Conservation (phyloP, 371 early-diverging fungal species). For the Dinochytrium kinnereticum region DNA sequence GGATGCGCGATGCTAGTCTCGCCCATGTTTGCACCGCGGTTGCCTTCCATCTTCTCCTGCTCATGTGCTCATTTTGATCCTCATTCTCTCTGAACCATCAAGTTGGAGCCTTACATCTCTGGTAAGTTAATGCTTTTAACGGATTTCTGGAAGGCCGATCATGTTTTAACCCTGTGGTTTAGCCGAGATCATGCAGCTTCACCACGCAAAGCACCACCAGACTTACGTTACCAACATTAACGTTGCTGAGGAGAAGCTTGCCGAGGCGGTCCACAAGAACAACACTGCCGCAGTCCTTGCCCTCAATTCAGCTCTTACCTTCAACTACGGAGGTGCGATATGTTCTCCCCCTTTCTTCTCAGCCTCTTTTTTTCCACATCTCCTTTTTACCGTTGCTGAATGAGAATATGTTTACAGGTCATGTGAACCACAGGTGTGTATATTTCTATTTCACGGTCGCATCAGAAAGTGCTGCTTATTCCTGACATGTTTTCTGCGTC, state of each 20-base stretch:
- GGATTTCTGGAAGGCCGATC: neutral
- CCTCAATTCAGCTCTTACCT: conserved; percentile 82
- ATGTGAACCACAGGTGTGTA: conserved; percentile 87
- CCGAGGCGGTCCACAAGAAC: conserved; percentile 67
- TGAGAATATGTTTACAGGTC: conserved; percentile 68
- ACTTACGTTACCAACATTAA: conserved; percentile 73
- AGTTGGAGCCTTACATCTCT: conserved; percentile 91
- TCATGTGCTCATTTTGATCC: no score
- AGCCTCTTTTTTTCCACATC: no score
- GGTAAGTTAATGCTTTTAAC: conserved; percentile 24
- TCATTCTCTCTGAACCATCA: neutral
- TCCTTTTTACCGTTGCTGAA: no score
- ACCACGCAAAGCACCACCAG: conserved; percentile 97
- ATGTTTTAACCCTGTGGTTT: neutral
- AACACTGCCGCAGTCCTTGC: conserved; percentile 76
- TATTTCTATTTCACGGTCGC: no score
- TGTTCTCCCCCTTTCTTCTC: no score
- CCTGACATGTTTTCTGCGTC: neutral
- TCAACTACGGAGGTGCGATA: conserved; percentile 93
- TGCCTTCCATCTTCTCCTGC: no score
- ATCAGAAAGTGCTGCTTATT: neutral
- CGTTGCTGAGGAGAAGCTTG: conserved; percentile 72
- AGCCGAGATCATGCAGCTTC: conserved; percentile 95
- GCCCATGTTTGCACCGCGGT: no score
- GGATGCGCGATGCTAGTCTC: no score